Evolutionary conservation across 371 early-diverging fungal genomes (phyloP).

Genomic region (Rhizomucor miehei): DNA sequence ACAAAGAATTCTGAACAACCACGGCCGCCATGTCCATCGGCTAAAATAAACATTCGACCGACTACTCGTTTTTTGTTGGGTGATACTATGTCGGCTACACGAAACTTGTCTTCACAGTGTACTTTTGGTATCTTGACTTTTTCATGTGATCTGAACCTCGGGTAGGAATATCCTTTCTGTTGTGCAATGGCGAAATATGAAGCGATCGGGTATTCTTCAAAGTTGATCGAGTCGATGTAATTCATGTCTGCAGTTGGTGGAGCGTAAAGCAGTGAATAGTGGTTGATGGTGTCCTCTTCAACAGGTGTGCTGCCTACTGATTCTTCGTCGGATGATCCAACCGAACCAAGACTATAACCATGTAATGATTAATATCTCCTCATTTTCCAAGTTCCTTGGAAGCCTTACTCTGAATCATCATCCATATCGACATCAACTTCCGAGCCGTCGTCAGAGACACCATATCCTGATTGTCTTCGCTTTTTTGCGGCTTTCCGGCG

Average conservation of each 20-base stretch:
- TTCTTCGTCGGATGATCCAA: conserved; percentile 24
- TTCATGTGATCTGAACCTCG: conserved; percentile 56
- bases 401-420: conserved; percentile 30
- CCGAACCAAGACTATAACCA: conserved; percentile 11
- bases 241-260: conserved; percentile 31
- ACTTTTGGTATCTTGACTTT: conserved; percentile 56
- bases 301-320: conserved; percentile 4
- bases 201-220: conserved; percentile 42
- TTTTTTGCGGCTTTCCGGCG: conserved; percentile 11
- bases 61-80: conserved; percentile 17
- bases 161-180: conserved; percentile 64
- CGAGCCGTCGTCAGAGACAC: conserved; percentile 11
- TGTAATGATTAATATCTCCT: neutral
- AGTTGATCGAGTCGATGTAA: conserved; percentile 38
- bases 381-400: neutral
- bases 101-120: conserved; percentile 62
- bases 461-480: conserved; percentile 11
- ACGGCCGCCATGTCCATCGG: conserved; percentile 67
- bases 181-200: conserved; percentile 59
- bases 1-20: conserved; percentile 65
- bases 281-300: conserved; percentile 42
- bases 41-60: conserved; percentile 57
- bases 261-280: conserved; percentile 38
- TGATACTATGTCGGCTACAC: conserved; percentile 48
- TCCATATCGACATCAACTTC: conserved; percentile 25